Evolutionary conservation across 192 early-diverging fungal genomes (phyloP), one percentile per base, ranked within the genome.

Genomic region (Coemansia sp.): DNA sequence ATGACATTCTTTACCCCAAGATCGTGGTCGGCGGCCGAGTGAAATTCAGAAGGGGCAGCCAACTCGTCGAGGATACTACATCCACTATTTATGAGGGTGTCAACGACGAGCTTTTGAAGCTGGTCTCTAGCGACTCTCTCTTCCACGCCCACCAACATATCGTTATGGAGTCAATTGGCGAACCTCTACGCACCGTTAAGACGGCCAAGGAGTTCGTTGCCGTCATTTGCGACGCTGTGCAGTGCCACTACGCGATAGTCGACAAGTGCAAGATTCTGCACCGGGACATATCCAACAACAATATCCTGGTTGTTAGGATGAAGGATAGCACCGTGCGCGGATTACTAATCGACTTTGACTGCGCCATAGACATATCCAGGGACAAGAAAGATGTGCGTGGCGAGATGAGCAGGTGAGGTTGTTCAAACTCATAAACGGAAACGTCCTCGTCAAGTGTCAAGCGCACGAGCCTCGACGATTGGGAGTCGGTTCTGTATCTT

Each of bases 261-360:
- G 12, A 14, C 3, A 36, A 69, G 17, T 70, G 69, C 36, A 12
- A 39, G 1, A 70, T 80, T 11, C 25, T 80, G 27, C 78, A 80
- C 42, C 44, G 73, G 1, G 69, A 74, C 25, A 72, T 80, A 6
- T 72, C 78, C 0, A 34, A 27, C 2, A 74, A 65, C 17, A 80
- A 75, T 19, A 68, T 75, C 3, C 44, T 80, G 9, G 64, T 72
- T 21, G 25, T 65, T 32, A 25, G 66, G n/a, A n/a, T n/a, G 6
- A 31, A 42, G 19, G 19, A 51, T 14, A 50, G 14, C 32, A 14
- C 53, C 4, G 67, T 63, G 8, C 46, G 38, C 12, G 73, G 78
- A 1, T 17, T 75, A 12, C 60, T 73, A 0, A 73, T 80, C 11
- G 73, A 80, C n/a, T 72, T 75, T 32, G 78, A 72, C 17, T 50